phyloP scores from a whole-genome alignment of 225 moss, liverwort and hornwort genomes.

The Pseudoscleropodium purum region DNA sequence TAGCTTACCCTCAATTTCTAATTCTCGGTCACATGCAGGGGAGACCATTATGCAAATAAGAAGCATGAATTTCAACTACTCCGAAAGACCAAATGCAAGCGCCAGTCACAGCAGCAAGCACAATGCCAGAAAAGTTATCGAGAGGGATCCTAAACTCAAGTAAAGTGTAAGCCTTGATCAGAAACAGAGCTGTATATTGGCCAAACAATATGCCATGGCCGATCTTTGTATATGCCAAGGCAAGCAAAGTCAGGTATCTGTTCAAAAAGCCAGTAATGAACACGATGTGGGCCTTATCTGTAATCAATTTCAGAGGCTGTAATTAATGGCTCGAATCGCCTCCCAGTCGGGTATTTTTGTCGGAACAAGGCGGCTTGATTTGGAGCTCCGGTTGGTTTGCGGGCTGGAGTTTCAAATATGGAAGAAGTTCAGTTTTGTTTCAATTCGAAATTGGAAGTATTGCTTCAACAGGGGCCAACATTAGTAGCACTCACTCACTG shows the following conservation, averaged over 20 bases:
- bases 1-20: background rate
- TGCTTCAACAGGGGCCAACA: background rate
- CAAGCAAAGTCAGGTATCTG: background rate
- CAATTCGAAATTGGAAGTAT: background rate
- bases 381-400: background rate
- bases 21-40: background rate
- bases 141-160: background rate
- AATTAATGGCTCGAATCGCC: background rate
- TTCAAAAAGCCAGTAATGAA: background rate
- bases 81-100: background rate
- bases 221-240: background rate
- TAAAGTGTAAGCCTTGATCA: background rate
- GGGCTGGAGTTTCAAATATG: background rate
- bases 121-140: background rate
- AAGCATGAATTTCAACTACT: background rate
- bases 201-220: no score
- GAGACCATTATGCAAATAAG: background rate
- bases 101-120: background rate
- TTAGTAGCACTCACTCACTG: no score
- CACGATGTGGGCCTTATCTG: background rate
- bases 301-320: background rate
- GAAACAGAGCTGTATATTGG: background rate
- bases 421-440: background rate
- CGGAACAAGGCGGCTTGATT: background rate
- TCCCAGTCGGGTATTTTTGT: background rate